Conservation (phyloP, 2,329 filamentous ascomycete species). For the Ophiostoma fasciatum region DNA sequence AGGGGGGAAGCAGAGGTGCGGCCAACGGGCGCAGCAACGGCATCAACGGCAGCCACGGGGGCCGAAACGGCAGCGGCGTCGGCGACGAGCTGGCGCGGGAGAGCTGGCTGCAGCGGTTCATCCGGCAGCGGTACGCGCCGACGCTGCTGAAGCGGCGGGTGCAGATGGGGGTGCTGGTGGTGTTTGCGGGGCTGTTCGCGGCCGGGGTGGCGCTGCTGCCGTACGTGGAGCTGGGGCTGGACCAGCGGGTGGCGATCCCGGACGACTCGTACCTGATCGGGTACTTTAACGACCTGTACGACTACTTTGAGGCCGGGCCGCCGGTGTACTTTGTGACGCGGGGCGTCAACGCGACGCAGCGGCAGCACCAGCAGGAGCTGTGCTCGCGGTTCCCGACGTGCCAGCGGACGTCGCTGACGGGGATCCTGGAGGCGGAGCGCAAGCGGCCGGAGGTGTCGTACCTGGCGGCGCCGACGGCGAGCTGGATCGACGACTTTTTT, state of each 20-base stretch:
- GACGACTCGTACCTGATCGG: constrained; percentile 88
- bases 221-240: constrained; percentile 70
- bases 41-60: constrained; percentile 29
- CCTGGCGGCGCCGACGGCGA: constrained; percentile 75
- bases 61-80: too few relatives aligned
- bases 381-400: constrained; percentile 89
- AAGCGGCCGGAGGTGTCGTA: constrained; percentile 81
- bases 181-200: constrained; percentile 81
- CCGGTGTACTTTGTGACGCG: constrained; percentile 93
- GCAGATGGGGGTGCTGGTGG: constrained; percentile 59
- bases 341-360: constrained; percentile 62
- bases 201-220: constrained; percentile 75
- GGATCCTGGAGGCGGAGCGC: constrained; percentile 84
- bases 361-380: constrained; percentile 65
- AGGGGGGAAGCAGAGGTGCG: too few relatives aligned
- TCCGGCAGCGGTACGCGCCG: constrained; percentile 80
- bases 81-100: constrained; percentile 70
- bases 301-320: constrained; percentile 80
- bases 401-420: constrained; percentile 67
- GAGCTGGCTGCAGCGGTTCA: constrained; percentile 69
- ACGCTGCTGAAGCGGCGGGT: constrained; percentile 63
- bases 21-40: constrained; percentile 1
- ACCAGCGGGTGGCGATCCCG: constrained; percentile 88
- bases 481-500: constrained; percentile 95
- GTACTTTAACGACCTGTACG: constrained; percentile 92